phyloP scores from a whole-genome alignment of 805 yeast species.

The Candida michaelii region DNA sequence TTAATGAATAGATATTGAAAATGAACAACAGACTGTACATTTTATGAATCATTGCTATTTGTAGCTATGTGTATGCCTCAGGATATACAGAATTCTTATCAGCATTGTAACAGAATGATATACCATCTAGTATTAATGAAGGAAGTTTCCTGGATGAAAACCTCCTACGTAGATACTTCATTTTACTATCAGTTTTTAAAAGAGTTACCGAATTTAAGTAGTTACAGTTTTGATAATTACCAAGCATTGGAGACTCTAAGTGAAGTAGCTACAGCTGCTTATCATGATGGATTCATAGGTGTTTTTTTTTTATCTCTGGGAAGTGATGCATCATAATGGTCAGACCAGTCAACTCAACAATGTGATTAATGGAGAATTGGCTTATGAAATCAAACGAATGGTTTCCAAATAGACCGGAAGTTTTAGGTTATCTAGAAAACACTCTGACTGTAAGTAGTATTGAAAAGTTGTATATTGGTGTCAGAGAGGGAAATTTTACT shows the following conservation, averaged over 20 bases:
- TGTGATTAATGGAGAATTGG: not conserved
- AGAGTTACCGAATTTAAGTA: not conserved
- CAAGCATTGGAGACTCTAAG: not conserved
- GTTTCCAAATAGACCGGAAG: not conserved
- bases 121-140: not conserved
- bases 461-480: not conserved
- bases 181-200: not conserved
- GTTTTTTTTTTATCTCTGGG: slow-evolving; percentile 1
- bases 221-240: not conserved
- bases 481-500: not conserved
- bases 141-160: not conserved
- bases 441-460: not conserved
- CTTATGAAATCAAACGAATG: not conserved
- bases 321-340: slow-evolving; percentile 2
- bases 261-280: not conserved
- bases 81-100: not conserved
- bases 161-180: not conserved
- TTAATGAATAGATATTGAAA: too few species aligned
- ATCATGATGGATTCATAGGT: slow-evolving; percentile 3
- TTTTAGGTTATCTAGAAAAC: not conserved
- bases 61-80: not conserved
- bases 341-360: not conserved
- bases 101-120: not conserved
- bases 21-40: too few species aligned
- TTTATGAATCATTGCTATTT: not conserved